Conservation (phyloP, 2,329 filamentous ascomycete species). For the Ceratocystis cubensis region DNA sequence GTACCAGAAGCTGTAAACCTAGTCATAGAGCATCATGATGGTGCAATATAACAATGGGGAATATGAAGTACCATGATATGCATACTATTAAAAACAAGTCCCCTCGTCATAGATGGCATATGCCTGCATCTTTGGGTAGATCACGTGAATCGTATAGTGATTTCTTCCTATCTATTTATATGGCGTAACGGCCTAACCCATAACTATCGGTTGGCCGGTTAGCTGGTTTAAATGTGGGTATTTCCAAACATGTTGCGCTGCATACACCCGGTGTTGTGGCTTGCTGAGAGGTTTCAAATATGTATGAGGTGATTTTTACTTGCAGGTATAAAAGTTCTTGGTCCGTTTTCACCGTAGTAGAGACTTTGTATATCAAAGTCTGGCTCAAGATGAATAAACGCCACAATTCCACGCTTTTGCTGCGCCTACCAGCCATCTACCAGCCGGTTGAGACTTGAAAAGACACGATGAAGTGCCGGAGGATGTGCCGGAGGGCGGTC, state of each 20-base stretch:
- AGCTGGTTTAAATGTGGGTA: background rate
- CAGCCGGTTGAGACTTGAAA: background rate
- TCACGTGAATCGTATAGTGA: background rate
- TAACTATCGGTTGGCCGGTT: background rate
- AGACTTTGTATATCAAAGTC: background rate
- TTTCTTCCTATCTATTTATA: background rate
- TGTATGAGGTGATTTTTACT: background rate
- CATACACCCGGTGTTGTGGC: background rate
- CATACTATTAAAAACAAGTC: background rate
- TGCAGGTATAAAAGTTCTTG: background rate
- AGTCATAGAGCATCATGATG: background rate
- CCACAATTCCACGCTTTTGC: background rate
- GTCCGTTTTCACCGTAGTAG: background rate
- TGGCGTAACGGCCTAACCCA: background rate
- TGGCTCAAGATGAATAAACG: background rate
- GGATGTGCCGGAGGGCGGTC: background rate
- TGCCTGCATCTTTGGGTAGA: background rate
- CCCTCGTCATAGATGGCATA: background rate
- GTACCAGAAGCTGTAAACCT: constrained; percentile 75
- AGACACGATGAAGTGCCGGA: background rate
- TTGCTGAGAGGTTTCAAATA: background rate
- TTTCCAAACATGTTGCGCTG: background rate
- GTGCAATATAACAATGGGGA: background rate
- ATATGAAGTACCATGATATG: background rate
- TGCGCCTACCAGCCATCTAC: background rate